A percentile compares a stretch with the other conserved stretches of the same genome.
Conservation (phyloP, 257 asterid species). For the Euphrasia confusa region DNA sequence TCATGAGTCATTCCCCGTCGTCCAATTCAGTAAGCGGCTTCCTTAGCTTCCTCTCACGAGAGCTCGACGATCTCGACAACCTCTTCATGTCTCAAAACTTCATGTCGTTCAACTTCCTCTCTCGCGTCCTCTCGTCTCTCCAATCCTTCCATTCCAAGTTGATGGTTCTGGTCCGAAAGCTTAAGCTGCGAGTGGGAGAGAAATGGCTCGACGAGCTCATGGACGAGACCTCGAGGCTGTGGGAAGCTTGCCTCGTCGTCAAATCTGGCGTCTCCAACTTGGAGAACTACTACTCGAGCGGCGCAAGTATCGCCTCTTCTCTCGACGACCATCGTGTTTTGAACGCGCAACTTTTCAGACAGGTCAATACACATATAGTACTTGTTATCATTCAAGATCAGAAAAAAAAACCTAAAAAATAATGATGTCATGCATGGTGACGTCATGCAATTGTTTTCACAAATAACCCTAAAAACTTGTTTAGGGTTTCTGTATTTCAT, state of each 20-base stretch:
- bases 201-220: slow-evolving; percentile 77
- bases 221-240: slow-evolving; percentile 79
- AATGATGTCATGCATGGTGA: no score
- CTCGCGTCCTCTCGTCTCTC: slow-evolving; percentile 50
- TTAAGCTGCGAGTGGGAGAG: slow-evolving; percentile 61
- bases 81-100: slow-evolving; percentile 45
- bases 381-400: no score
- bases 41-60: slow-evolving; percentile 7
- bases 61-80: slow-evolving; percentile 55
- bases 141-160: slow-evolving; percentile 58
- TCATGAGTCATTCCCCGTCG: background rate
- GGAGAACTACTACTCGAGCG: slow-evolving; percentile 52
- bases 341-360: background rate
- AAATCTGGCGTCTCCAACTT: slow-evolving; percentile 55
- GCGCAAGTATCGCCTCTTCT: slow-evolving; percentile 27
- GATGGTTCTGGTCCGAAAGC: slow-evolving; percentile 43
- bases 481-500: no score
- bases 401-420: no score
- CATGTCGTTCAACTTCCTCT: slow-evolving; percentile 59
- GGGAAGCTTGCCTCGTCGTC: slow-evolving; percentile 67
- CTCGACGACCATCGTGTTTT: slow-evolving; percentile 4
- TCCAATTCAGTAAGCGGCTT: background rate
- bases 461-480: no score
- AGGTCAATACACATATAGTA: background rate
- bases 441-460: no score